Evolutionary conservation across 2,329 filamentous ascomycete species (phyloP), one percentile per base, ranked within the genome.

Genomic region (Nemania sp.): DNA sequence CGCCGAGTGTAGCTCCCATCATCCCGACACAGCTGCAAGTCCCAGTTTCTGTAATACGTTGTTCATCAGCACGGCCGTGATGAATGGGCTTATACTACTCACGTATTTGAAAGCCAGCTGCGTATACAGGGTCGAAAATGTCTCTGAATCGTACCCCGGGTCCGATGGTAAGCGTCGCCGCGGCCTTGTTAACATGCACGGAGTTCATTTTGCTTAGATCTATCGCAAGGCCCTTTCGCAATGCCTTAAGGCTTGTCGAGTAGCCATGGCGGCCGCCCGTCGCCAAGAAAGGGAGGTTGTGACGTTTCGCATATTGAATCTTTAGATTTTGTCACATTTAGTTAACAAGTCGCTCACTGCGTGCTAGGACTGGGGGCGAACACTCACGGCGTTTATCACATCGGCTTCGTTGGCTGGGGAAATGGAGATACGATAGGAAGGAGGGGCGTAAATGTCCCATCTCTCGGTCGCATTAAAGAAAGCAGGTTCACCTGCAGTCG

Each of bases 1-100:
- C 70, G 2, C 71, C 71, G 2, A 72, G 54, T 0, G 60, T 64
- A 1, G 54, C 63, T 1, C 70, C 71, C 5, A 69, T 34, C 29
- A 68, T 20, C 4, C 67, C 63, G 1, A 59, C 48, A 39, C 66
- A 67, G 13, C 60, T 49, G 17, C 60, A 63, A 5, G 45, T 45
- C 4, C 66, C 67, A 2, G 37, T 35, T 7, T n/a, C 52, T 55
- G 39, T 7, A 5, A 42, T 35, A 35, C 13, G n/a, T 13, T 35
- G 34, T 35, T 35, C 7, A 13, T 35, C 13, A 35, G 13, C 7
- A 35, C 7, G 13, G 13, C 13, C 34, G 13, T 7, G 34, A 35
- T 35, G n/a, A n/a, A 35, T 35, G 7, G 13, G 7, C 13, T 35
- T 7, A 35, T 7, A 35, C 7, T 7, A 39, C 35, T n/a, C 15